Evolutionary conservation across 2,329 filamentous ascomycete genomes (phyloP).

Genomic region (Sarocladiaceae sp.): DNA sequence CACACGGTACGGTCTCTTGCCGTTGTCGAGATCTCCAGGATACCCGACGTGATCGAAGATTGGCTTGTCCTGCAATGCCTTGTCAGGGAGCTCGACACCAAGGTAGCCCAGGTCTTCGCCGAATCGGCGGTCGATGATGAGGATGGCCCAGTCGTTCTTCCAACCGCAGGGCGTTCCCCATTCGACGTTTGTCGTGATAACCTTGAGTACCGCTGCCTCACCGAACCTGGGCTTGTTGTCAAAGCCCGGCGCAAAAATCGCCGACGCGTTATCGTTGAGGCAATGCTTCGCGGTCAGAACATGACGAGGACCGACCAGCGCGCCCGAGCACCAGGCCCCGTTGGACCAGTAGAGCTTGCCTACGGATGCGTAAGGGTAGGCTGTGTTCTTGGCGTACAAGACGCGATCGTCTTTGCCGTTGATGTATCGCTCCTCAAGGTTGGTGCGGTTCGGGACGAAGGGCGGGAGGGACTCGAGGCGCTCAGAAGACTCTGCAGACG

Average conservation of each 20-base stretch:
- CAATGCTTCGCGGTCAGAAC: constrained; percentile 22
- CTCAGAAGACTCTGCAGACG: too few relatives aligned
- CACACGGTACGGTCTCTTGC: constrained; percentile 11
- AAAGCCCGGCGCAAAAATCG: constrained; percentile 19
- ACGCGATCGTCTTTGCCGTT: constrained; percentile 18
- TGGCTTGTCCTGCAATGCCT: constrained; percentile 8
- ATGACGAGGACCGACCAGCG: constrained; percentile 22
- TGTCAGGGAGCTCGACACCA: constrained; percentile 10
- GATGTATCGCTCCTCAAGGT: constrained; percentile 16
- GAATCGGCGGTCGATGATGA: constrained; percentile 9
- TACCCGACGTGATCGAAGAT: constrained; percentile 11
- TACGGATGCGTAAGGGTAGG: constrained; percentile 17
- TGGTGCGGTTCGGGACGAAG: too few relatives aligned
- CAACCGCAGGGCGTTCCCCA: constrained; percentile 1
- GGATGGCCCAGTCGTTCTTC: constrained; percentile 12
- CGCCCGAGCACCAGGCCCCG: constrained; percentile 20
- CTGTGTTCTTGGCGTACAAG: constrained; percentile 14
- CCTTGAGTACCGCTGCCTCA: neutral
- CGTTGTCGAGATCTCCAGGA: constrained; percentile 10
- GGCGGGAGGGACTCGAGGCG: too few relatives aligned
- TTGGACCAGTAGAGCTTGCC: constrained; percentile 16
- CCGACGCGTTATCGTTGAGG: constrained; percentile 15
- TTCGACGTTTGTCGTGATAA: neutral
- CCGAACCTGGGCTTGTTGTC: constrained; percentile 16
- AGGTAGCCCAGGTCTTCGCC: constrained; percentile 11